phyloP scores from a whole-genome alignment of 306 rosid genomes.

The Glycine soja region DNA sequence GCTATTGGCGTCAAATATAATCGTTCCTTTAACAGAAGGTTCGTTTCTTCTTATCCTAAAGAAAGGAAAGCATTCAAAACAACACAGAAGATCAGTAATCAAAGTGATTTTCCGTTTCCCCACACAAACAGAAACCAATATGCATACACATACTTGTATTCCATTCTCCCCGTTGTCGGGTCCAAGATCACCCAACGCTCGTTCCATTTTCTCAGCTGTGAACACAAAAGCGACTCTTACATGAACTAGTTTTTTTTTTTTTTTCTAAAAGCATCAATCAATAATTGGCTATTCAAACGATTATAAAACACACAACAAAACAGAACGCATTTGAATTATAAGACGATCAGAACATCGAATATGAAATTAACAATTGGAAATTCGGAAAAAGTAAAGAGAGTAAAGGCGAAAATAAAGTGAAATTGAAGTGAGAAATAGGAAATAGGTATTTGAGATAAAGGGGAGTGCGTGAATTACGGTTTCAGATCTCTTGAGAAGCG shows the following conservation, averaged over 20 bases:
- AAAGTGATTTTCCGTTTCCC: neutral
- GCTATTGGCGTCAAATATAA: conserved; percentile 89
- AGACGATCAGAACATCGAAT: conserved; percentile 6
- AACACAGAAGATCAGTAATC: conserved; percentile 9
- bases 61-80: conserved; percentile 23
- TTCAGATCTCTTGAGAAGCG: conserved; percentile 99
- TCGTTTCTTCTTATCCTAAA: conserved; percentile 90
- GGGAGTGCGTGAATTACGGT: conserved; percentile 58
- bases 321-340: conserved; percentile 8
- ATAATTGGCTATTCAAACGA: neutral
- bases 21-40: conserved; percentile 80
- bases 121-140: conserved; percentile 39
- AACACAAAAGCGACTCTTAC: conserved; percentile 16
- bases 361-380: conserved; percentile 21
- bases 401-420: neutral
- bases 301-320: neutral
- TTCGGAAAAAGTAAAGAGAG: neutral
- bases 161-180: conserved; percentile 96
- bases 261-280: neutral
- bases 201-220: conserved; percentile 93
- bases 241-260: neutral
- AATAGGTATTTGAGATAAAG: neutral
- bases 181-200: conserved; percentile 97
- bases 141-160: conserved; percentile 77
- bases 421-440: neutral